These are phyloP conservation scores for Rozella allomycis DNA, from an alignment of 371 early-diverging fungal genomes.

Conservation along the genomic window DNA sequence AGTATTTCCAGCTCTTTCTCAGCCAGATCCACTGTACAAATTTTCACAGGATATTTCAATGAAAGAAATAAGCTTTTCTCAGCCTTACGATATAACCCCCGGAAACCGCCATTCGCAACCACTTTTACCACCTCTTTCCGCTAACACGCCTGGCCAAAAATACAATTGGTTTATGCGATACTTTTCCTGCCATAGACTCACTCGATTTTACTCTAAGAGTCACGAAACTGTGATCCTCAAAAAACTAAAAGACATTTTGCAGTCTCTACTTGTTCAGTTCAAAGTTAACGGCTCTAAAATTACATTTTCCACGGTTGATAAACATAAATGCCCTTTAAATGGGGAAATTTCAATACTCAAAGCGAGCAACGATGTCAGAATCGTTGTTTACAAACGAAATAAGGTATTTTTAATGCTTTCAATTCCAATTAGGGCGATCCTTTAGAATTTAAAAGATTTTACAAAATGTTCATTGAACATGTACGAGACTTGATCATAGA, in stretches of 20 bases:
- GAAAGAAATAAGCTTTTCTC: constrained; percentile 1
- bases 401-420: constrained; percentile 3
- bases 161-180: constrained; percentile 13
- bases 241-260: constrained; percentile 9
- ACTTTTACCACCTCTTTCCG: not conserved
- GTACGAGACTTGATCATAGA: too few relatives aligned
- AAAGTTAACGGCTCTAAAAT: constrained; percentile 12
- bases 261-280: constrained; percentile 21
- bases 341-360: constrained; percentile 28
- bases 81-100: constrained; percentile 11
- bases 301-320: constrained; percentile 30
- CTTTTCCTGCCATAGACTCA: constrained; percentile 22
- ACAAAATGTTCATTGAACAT: too few relatives aligned
- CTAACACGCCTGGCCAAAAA: constrained; percentile 5
- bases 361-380: constrained; percentile 8
- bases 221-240: constrained; percentile 9
- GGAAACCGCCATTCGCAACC: constrained; percentile 9
- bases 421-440: constrained; percentile 17
- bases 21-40: not conserved
- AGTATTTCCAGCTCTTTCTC: too few relatives aligned
- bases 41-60: not conserved
- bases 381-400: constrained; percentile 29
- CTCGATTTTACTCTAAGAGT: constrained; percentile 22
- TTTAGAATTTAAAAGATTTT: constrained; percentile 23
- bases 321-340: constrained; percentile 28